Evolutionary conservation across 192 early-diverging fungal genomes (phyloP).

Genomic region (Coemansia sp.): DNA sequence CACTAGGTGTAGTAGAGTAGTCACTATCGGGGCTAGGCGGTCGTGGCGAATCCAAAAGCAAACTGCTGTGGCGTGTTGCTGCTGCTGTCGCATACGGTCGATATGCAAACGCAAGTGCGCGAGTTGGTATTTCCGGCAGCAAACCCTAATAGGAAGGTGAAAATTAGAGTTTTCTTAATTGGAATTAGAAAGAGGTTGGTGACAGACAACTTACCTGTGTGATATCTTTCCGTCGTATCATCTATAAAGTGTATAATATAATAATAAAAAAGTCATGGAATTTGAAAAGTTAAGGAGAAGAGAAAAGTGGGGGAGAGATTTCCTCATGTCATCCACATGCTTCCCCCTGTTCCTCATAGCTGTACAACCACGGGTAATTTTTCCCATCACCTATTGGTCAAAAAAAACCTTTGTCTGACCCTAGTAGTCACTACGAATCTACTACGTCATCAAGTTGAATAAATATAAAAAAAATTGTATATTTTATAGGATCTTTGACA

Average conservation of each 20-base stretch:
- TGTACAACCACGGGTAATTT: not conserved
- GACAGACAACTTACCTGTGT: conserved; percentile 13
- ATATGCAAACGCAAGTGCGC: conserved; percentile 43
- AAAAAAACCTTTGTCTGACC: not conserved
- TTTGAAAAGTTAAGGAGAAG: conserved; percentile 1
- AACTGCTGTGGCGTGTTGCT: conserved; percentile 2
- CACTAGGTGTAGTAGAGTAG: not conserved
- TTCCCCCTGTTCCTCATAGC: not conserved
- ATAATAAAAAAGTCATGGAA: conserved; percentile 1
- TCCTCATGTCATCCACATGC: not conserved
- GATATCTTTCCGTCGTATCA: conserved; percentile 47
- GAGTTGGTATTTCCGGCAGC: conserved; percentile 21
- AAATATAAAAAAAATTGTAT: too few species aligned
- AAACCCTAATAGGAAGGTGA: conserved; percentile 15
- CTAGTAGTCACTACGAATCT: not conserved
- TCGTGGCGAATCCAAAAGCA: not conserved
- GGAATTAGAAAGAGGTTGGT: not conserved
- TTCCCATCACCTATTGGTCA: not conserved
- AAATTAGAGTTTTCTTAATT: not conserved
- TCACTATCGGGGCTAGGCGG: not conserved
- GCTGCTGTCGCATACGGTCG: conserved; percentile 30
- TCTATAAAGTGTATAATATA: not conserved
- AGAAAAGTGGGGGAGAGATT: not conserved
- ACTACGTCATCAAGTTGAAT: too few species aligned
- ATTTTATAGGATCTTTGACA: conserved; percentile 85